Conservation (phyloP, 169 alveolate species). For the Plasmodium falciparum region DNA sequence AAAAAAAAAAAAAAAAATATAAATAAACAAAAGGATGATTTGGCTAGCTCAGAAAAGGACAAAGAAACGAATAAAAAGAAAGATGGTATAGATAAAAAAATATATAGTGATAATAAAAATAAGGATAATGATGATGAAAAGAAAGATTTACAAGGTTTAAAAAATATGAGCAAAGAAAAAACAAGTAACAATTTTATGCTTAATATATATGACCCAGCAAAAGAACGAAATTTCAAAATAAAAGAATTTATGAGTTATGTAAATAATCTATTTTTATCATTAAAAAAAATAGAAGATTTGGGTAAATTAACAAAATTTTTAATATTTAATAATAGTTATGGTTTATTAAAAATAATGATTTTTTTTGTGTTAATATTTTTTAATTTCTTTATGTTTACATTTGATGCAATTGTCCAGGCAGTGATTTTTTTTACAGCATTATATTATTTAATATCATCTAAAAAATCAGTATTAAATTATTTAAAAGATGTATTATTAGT, state of each 20-base stretch:
- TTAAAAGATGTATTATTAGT: conserved; percentile 78
- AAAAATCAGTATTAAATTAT: conserved; percentile 65
- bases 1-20: neutral
- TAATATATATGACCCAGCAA: conserved; percentile 17
- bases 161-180: neutral
- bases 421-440: conserved; percentile 79
- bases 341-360: conserved; percentile 73
- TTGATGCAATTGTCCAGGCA: conserved; percentile 79
- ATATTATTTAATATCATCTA: conserved; percentile 77
- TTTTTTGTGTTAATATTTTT: conserved; percentile 70
- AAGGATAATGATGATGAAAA: neutral
- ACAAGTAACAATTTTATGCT: neutral
- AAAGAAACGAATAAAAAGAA: conserved; percentile 1
- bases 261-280: conserved; percentile 55
- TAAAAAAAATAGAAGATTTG: conserved; percentile 66
- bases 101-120: neutral
- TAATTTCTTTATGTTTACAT: conserved; percentile 77
- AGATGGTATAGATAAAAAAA: neutral
- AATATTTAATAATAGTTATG: conserved; percentile 75
- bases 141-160: neutral
- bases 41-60: neutral
- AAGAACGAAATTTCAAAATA: conserved; percentile 38
- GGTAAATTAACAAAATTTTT: conserved; percentile 54
- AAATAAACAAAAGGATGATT: neutral
- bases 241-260: conserved; percentile 42